Percentiles rank a stretch among this genome's conserved stretches.
Evolutionary conservation across 2,329 filamentous ascomycete species (phyloP).

Genomic region (Lecanoromycetidae sp.): DNA sequence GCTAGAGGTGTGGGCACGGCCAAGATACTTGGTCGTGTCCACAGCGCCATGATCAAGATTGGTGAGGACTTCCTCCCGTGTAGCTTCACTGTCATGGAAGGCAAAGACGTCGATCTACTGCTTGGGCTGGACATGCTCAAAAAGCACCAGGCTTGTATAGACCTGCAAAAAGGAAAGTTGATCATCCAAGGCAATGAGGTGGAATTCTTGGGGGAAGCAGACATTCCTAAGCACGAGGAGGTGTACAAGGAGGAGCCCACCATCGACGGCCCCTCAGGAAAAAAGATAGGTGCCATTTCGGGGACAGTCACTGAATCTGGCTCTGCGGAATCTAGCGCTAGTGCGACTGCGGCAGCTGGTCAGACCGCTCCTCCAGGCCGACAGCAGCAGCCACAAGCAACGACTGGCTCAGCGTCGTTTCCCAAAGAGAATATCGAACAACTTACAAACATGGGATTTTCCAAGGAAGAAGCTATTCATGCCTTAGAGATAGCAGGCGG

Average conservation of each 20-base stretch:
- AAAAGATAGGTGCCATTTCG: slow-evolving; percentile 69
- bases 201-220: slow-evolving; percentile 78
- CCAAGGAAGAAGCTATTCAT: slow-evolving; percentile 61
- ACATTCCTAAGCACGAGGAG: slow-evolving; percentile 81
- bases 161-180: slow-evolving; percentile 71
- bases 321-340: slow-evolving; percentile 5
- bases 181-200: slow-evolving; percentile 83
- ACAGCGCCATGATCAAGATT: slow-evolving; percentile 90
- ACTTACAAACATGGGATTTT: slow-evolving; percentile 66
- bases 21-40: slow-evolving; percentile 85
- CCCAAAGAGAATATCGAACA: slow-evolving; percentile 60
- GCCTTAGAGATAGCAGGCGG: slow-evolving; percentile 74
- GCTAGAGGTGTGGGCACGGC: slow-evolving; percentile 91
- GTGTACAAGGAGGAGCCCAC: slow-evolving; percentile 67
- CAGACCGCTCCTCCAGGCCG: slow-evolving; percentile 11
- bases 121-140: slow-evolving; percentile 95
- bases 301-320: slow-evolving; percentile 52
- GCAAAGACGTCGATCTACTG: slow-evolving; percentile 86
- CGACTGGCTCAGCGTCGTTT: slow-evolving; percentile 25
- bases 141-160: slow-evolving; percentile 84
- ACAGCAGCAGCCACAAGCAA: slow-evolving; percentile 16
- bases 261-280: slow-evolving; percentile 75
- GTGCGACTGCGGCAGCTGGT: slow-evolving; percentile 6
- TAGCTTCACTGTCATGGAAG: slow-evolving; percentile 98
- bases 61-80: slow-evolving; percentile 77